Evolutionary conservation across 2,329 filamentous ascomycete genomes (phyloP), one percentile per base, ranked within the genome.

Genomic region (Neopestalotiopsis clavispora): DNA sequence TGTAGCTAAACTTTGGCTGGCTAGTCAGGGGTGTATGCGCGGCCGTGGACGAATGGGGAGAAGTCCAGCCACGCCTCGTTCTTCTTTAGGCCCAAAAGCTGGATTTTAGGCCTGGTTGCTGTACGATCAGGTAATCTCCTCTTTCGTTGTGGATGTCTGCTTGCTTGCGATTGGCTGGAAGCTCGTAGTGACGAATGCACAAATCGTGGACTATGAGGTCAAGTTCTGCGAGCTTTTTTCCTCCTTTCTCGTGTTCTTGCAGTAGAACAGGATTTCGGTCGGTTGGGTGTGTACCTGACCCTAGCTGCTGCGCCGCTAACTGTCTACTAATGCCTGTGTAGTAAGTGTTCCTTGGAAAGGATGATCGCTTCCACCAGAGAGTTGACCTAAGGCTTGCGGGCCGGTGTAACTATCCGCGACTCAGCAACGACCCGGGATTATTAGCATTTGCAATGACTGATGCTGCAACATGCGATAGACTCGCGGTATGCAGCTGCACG

Each of bases 21-120:
- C 42, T 66, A 66, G 63, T 57, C 63, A 66, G 63, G 63, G 63
- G 63, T 57, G 20, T 34, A 38, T 64, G 42, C 42, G 32, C 45
- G 42, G 42, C 28, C 28, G 45, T 23, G 23, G 28, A 58, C 63
- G 28, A 58, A 66, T 66, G 42, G 34, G 63, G 32, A 23, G n/a
- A 34, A 20, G 23, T 28, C 14, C 7, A 56, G 14, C 63, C 49
- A 56, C n/a, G 45, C 42, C 45, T 66, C 42, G 42, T 34, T 30
- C 63, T 45, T 20, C 23, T 57, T 66, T 34, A 13, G 63, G 63
- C 52, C 52, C 34, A 66, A 45, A 57, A 34, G 63, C 45, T 56
- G 62, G 34, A 57, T 56, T 10, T 34, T 49, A 38, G 40, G 17
- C 42, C 34, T 32, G 14, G 45, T 28, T 28, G 42, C 30, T 66